Base-by-base conservation (phyloP, 2,329 filamentous ascomycete species). In the Aureobasidium sp. region DNA sequence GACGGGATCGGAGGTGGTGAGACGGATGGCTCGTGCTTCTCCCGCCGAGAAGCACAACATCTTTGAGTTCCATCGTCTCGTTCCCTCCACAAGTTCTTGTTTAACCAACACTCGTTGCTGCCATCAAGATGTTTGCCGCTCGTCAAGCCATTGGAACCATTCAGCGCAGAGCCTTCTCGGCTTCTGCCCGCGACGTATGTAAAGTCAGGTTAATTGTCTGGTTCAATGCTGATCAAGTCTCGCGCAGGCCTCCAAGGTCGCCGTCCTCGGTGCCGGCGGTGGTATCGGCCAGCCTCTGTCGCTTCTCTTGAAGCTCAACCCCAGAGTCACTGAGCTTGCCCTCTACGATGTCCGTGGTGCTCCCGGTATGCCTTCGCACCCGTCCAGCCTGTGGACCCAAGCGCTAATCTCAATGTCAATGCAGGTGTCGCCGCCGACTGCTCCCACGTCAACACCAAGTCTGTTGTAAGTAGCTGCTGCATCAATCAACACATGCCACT, bases 391-490 rank as follows among this genome's bases (percentile, higher is more conserved):
- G 5, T 39, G 4, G 11, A 39, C 15, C 6, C 11, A 4, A 9
- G 33, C 45, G 45, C 57, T 60, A 6, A 60, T n/a, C 3, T 22
- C 27, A 48, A n/a, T 42, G 54, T 48, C 54, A 58, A 33, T 50
- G 17, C 19, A 94, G 93, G 93, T 88, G 94, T 99, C 78, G 94
- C 93, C 71, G 94, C 94, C 76, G 94, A 99, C 79, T 86, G 99
- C 79, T 90, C 89, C 74, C 94, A 99, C 84, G 91, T 99, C 86
- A 97, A 97, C 88, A 97, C 93, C 80, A 95, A 96, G 87, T 93
- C 89, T 82, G 87, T 79, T 71, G 78, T 81, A 77, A 63, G 75
- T 64, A 54, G 33, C 40, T 29, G 9, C 44, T 15, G 5, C 17
- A 24, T 24, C 44, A 22, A 52, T 27, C 19, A 1, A 15, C 35